Evolutionary conservation across 768 basidiomycete genomes (phyloP).

Genomic region (Sporobolomyces roseus): DNA sequence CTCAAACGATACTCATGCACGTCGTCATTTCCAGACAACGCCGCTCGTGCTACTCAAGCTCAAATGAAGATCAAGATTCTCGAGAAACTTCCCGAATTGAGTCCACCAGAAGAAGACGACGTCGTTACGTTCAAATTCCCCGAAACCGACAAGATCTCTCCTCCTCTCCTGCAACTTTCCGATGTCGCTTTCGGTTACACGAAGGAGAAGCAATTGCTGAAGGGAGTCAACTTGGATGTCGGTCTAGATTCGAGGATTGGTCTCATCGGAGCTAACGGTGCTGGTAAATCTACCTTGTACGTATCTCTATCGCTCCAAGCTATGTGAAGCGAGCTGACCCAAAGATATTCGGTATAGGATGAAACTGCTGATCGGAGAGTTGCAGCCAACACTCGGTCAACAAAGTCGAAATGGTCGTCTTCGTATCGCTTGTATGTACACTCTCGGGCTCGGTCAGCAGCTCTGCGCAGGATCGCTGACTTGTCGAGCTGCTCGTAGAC

Average conservation of each 20-base stretch:
- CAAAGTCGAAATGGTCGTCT: constrained; percentile 86
- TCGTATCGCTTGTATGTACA: constrained; percentile 63
- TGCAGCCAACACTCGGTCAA: constrained; percentile 70
- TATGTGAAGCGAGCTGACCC: neutral
- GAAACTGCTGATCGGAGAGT: constrained; percentile 82
- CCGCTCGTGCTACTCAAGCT: constrained; percentile 69
- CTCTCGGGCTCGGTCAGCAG: neutral
- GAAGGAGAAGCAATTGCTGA: constrained; percentile 62
- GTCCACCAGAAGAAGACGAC: constrained; percentile 89
- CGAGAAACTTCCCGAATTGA: constrained; percentile 85
- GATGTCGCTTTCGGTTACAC: constrained; percentile 91
- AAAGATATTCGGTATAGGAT: constrained; percentile 56
- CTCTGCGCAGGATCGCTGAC: neutral
- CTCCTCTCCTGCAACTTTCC: constrained; percentile 86
- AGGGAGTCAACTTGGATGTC: constrained; percentile 79
- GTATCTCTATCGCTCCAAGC: constrained; percentile 43
- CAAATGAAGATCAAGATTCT: constrained; percentile 68
- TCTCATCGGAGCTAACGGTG: constrained; percentile 73
- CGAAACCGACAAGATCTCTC: constrained; percentile 94
- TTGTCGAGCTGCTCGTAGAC: constrained; percentile 55
- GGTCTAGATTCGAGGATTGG: constrained; percentile 92
- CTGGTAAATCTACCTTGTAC: constrained; percentile 91
- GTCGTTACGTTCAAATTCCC: constrained; percentile 95
- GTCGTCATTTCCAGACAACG: constrained; percentile 46
- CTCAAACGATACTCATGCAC: neutral